Evolutionary conservation across 176 grass and related monocot species (phyloP).

Genomic region (Bonia amplexicaulis): DNA sequence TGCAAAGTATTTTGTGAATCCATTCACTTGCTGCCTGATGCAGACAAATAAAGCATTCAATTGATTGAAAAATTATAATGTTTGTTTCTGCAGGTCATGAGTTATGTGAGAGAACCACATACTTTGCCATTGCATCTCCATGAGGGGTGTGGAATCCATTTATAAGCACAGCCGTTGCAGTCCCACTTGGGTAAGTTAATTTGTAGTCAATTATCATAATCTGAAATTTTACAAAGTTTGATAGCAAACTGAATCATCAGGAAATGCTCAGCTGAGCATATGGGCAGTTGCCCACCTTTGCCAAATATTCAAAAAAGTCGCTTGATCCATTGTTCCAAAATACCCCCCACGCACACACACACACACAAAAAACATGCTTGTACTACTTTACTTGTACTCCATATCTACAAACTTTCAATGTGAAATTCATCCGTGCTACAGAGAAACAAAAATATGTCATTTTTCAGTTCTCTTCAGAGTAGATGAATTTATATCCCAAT

Average conservation of each 20-base stretch:
- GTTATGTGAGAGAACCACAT: conserved; percentile 20
- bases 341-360: too few species aligned
- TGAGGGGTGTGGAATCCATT: conserved; percentile 90
- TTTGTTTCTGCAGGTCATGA: neutral
- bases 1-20: conserved; percentile 79
- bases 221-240: conserved; percentile 47
- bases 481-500: too few species aligned
- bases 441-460: too few species aligned
- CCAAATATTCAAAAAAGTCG: too few species aligned
- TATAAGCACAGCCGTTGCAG: conserved; percentile 94
- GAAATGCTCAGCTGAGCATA: too few species aligned
- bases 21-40: conserved; percentile 82
- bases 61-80: neutral
- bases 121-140: conserved; percentile 89
- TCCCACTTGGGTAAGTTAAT: conserved; percentile 96
- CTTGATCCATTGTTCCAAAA: too few species aligned
- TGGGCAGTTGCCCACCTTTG: too few species aligned
- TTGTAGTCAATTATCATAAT: conserved; percentile 93
- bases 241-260: neutral
- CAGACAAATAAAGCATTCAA: conserved; percentile 16
- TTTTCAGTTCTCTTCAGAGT: too few species aligned
- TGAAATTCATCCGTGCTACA: too few species aligned
- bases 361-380: too few species aligned
- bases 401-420: too few species aligned
- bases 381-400: too few species aligned